These are phyloP conservation scores for Deakozyma indianensis DNA, from an alignment of 805 yeast species.

Conservation along the genomic window DNA sequence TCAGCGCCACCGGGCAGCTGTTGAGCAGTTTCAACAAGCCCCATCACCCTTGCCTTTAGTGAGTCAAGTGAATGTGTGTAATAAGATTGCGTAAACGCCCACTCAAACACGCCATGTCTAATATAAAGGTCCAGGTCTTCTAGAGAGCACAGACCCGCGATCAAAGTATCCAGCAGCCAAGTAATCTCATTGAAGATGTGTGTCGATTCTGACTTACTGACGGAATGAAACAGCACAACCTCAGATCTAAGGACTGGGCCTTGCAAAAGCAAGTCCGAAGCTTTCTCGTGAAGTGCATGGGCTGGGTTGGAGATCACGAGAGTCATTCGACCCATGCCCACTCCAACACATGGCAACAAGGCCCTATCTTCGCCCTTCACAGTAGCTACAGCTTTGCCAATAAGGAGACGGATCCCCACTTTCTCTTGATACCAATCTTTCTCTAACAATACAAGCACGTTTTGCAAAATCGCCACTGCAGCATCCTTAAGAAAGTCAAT, in stretches of 20 bases:
- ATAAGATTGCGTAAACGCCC: slow-evolving; percentile 35
- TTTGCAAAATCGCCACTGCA: slow-evolving; percentile 33
- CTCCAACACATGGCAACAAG: slow-evolving; percentile 36
- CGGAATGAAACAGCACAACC: slow-evolving; percentile 27
- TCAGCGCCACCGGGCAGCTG: background rate
- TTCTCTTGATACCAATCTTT: slow-evolving; percentile 4
- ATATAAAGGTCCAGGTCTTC: slow-evolving; percentile 41
- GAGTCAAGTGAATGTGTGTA: background rate
- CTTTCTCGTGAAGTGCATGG: slow-evolving; percentile 55
- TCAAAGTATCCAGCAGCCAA: slow-evolving; percentile 47
- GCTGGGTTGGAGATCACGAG: slow-evolving; percentile 51
- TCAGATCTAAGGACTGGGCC: slow-evolving; percentile 28
- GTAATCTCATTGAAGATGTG: slow-evolving; percentile 39
- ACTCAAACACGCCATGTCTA: slow-evolving; percentile 44
- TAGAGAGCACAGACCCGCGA: slow-evolving; percentile 28
- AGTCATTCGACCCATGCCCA: slow-evolving; percentile 36
- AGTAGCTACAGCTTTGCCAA: slow-evolving; percentile 1
- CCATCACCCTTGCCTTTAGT: background rate
- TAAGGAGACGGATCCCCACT: slow-evolving; percentile 1
- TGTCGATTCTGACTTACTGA: slow-evolving; percentile 27
- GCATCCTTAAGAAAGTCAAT: slow-evolving; percentile 19
- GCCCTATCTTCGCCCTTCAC: background rate
- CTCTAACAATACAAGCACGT: slow-evolving; percentile 23
- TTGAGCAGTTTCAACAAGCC: background rate
- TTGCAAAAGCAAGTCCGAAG: slow-evolving; percentile 45